Base-by-base conservation (phyloP, 1,284 basidiomycete species). In the Trichosporon sp. region DNA sequence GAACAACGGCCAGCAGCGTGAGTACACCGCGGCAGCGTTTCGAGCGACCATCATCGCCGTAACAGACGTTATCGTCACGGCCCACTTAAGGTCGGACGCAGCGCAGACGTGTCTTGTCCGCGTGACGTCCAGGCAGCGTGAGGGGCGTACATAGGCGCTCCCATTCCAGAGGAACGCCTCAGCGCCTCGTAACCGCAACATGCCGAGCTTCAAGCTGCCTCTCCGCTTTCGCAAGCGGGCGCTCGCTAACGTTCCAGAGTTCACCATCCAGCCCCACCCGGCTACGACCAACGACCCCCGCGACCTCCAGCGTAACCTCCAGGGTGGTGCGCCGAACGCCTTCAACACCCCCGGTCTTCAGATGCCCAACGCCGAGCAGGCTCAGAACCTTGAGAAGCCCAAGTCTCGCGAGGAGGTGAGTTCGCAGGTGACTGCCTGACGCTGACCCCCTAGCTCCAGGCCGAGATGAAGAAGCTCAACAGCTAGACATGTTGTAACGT, bases 221-320 rank as follows among this genome's bases (percentile, higher is more conserved):
- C 23, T 35, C 8, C 15, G 23, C 31, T 56, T 32, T 18, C 27
- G 12, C 15, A 18, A 18, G 18, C 66, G 51, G 3, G 64, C n/a
- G 31, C 12, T 51, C 31, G 53, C 27, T 23, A 35, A 34, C 27
- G 15, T 13, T 2, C 29, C 67, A 65, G 68, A 69, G 65, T 84
- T 85, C 80, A 78, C 72, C 56, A 85, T 83, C 77, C 83, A 82
- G 72, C 84, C 84, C 27, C 82, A 84, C 76, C 82, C 82, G 42
- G 83, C 83, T 32, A 83, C 77, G 75, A 81, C 79, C 72, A 84
- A 83, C 73, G 82, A 83, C 77, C 83, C 83, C 6, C 71, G 79
- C 42, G 81, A 83, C 75, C 76, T 81, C 9, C 72, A 75, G 67
- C 68, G 73, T 51, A 76, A 80, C n/a, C 77, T 77, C 23, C 72